Conservation (phyloP, 495 filamentous ascomycete genomes). For the Penicillium fimorum region DNA sequence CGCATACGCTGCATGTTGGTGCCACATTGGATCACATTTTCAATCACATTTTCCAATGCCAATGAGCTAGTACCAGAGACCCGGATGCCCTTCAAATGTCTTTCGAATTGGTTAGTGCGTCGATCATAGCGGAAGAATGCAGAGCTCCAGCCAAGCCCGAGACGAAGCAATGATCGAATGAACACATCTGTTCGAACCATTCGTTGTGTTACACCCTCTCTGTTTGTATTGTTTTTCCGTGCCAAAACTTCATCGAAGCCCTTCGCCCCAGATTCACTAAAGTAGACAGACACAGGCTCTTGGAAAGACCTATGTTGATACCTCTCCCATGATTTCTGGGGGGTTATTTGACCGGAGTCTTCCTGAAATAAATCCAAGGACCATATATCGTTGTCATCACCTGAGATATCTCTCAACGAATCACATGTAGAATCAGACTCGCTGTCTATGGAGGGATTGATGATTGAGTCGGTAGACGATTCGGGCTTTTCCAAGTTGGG, state of each 20-base stretch:
- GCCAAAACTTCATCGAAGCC: constrained; percentile 69
- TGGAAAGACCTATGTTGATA: constrained; percentile 49
- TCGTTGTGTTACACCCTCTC: constrained; percentile 13
- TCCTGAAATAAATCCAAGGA: constrained; percentile 27
- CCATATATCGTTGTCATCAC: constrained; percentile 56
- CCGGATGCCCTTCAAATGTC: constrained; percentile 51
- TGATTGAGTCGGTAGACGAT: constrained; percentile 23
- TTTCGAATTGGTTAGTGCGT: constrained; percentile 55
- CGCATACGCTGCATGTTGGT: constrained; percentile 60
- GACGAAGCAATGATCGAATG: constrained; percentile 60
- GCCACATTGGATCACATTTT: constrained; percentile 65
- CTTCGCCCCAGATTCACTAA: constrained; percentile 72
- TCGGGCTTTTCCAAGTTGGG: constrained; percentile 20
- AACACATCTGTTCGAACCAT: constrained; percentile 48
- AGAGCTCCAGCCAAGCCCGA: constrained; percentile 80
- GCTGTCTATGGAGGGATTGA: constrained; percentile 34
- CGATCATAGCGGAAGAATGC: constrained; percentile 71
- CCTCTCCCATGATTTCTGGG: constrained; percentile 70
- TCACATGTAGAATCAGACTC: constrained; percentile 16
- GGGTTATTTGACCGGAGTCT: constrained; percentile 20
- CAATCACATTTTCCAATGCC: constrained; percentile 56
- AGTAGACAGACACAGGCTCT: constrained; percentile 57
- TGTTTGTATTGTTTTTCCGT: constrained; percentile 19
- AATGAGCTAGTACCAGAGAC: constrained; percentile 67
- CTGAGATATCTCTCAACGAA: constrained; percentile 14